Base-by-base conservation (phyloP, 2,329 filamentous ascomycete genomes). In the Penicillium olsonii region DNA sequence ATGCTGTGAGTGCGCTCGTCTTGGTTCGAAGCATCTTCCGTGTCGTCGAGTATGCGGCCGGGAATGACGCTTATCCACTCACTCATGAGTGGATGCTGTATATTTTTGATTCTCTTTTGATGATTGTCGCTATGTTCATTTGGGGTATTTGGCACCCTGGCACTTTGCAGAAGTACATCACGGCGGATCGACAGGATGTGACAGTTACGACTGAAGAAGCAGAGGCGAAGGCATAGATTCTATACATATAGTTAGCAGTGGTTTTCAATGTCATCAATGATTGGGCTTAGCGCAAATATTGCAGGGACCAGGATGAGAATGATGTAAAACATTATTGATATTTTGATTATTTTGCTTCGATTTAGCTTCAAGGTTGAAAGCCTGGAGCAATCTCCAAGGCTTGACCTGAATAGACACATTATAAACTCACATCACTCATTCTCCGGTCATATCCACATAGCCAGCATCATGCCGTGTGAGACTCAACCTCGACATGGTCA, bases 41-140 rank as follows among this genome's bases (percentile, higher is more conserved):
- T 15, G 67, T 77, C 1, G 59, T 79, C n/a, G 78, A 81, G 63
- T 80, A 77, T 57, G 64, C 64, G 2, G 64, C 70, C 61, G 76
- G 76, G 7, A 53, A 66, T 6, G 56, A 67, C n/a, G 75, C 73
- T 0, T 77, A 76, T 53, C 55, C 71, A 4, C 56, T 78, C 22
- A 48, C 40, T 3, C 60, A 74, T 52, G 76, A 79, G 57, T 71
- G 68, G 66, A 65, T 68, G 15, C 45, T 74, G 12, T 78, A 75
- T 52, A 56, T 75, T 2, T 76, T 78, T 54, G 76, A 79, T 49
- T 66, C 64, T 0, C 53, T 64, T 1, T 59, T 70, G 15, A 77
- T 77, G 71, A 55, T 60, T 9, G 27, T 37, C 7, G 45, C 47
- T 9, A 50, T 62, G 49, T 33, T 52, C 0, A 52, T 60, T 31